Conservation (phyloP, 192 early-diverging fungal genomes). For the Backusella parvicylindrica region DNA sequence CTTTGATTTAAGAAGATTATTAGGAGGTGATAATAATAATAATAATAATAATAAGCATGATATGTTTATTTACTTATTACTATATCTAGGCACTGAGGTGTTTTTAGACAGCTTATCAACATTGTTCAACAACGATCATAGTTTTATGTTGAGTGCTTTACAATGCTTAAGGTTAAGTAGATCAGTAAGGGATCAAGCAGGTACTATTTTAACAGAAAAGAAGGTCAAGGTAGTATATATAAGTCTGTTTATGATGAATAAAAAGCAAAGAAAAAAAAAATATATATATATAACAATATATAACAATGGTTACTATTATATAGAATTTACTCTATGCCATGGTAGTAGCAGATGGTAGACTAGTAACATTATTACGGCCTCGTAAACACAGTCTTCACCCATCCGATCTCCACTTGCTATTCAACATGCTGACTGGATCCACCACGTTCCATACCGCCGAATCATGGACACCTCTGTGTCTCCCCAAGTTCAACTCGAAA, state of each 20-base stretch:
- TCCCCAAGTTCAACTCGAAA: conserved; percentile 85
- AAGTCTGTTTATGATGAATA: too few relatives aligned
- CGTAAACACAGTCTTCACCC: conserved; percentile 80
- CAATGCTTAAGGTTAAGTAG: conserved; percentile 70
- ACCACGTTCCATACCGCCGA: conserved; percentile 76
- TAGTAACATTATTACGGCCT: conserved; percentile 72
- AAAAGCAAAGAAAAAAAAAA: not conserved
- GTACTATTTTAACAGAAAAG: conserved; percentile 50
- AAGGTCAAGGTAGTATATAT: conserved; percentile 60
- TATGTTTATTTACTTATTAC: not conserved
- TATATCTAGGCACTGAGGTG: conserved; percentile 61
- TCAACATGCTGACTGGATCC: conserved; percentile 77
- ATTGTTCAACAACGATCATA: conserved; percentile 63
- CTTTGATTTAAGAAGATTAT: conserved; percentile 83
- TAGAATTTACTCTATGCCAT: conserved; percentile 75
- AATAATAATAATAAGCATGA: not conserved
- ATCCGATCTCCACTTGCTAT: conserved; percentile 76
- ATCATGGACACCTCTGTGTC: conserved; percentile 92
- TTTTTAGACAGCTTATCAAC: conserved; percentile 78
- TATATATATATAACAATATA: not conserved
- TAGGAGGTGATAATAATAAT: too few relatives aligned
- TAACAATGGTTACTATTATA: too few relatives aligned
- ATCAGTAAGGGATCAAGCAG: conserved; percentile 66
- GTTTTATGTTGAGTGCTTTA: conserved; percentile 73
- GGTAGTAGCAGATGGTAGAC: conserved; percentile 69